Base-by-base conservation (phyloP, 2,329 filamentous ascomycete genomes). In the Lojkania enalia region DNA sequence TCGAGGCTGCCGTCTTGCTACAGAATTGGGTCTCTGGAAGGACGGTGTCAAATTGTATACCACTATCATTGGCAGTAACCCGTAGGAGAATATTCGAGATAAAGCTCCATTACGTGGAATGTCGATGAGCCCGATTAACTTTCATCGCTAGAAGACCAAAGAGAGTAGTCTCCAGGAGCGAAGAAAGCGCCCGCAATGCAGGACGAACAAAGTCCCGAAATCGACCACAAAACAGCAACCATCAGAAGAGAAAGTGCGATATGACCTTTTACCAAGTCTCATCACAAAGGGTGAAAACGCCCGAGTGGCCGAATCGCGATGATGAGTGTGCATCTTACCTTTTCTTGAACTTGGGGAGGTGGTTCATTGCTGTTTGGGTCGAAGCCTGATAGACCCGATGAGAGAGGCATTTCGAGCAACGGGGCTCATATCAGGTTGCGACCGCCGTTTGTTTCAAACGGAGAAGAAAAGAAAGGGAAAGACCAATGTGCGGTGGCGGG, bases 241-340 rank as follows among this genome's bases (percentile, higher is more conserved):
- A 29, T 39, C 35, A 4, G 18, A 40, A 35, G n/a, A 36, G 13
- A 16, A 21, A 5, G 14, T 31, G 44, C 44, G 39, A 46, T 46
- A 36, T 37, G 37, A 35, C 44, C 44, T 42, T 46, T 46, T 46
- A 46, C 44, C 44, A 41, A 29, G 15, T 20, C 21, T 46, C 44
- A 42, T 46, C 44, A 36, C 21, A 13, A 15, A 19, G 20, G 9
- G 29, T 13, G 35, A 14, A 7, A 16, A 7, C 6, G 9, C 30
- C 25, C 7, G 25, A 27, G 25, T n/a, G 25, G n/a, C n/a, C n/a
- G n/a, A n/a, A n/a, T n/a, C n/a, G n/a, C n/a, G n/a, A n/a, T n/a
- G n/a, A n/a, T n/a, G 15, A 33, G 16, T 7, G 30, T 12, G 30
- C 9, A 19, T 36, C 33, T 36, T 15, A 36, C 33, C 33, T 36